These are phyloP conservation scores for Umbelopsis sp. DNA, from an alignment of 371 early-diverging fungal genomes.

Conservation along the genomic window DNA sequence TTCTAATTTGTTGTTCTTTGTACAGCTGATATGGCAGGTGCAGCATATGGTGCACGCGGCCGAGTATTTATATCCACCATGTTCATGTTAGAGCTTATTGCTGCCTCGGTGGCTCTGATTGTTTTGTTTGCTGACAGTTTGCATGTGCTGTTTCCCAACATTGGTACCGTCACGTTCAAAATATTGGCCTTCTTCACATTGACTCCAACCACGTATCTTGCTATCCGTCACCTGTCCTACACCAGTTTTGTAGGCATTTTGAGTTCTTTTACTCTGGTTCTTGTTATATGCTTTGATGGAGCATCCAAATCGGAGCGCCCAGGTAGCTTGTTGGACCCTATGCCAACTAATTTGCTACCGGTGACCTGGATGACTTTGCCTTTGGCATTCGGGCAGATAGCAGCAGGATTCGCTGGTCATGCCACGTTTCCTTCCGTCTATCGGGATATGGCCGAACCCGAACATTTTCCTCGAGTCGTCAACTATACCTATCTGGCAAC, in stretches of 20 bases:
- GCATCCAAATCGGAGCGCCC: slow-evolving; percentile 30
- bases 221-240: slow-evolving; percentile 30
- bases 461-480: slow-evolving; percentile 54
- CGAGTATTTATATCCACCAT: slow-evolving; percentile 33
- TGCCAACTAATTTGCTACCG: slow-evolving; percentile 36
- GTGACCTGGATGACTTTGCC: slow-evolving; percentile 30
- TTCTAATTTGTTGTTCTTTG: background rate
- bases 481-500: slow-evolving; percentile 58
- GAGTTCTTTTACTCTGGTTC: slow-evolving; percentile 24
- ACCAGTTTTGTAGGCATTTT: slow-evolving; percentile 32
- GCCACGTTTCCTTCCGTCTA: slow-evolving; percentile 73
- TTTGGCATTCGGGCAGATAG: slow-evolving; percentile 57
- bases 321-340: slow-evolving; percentile 47
- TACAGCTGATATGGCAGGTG: slow-evolving; percentile 50
- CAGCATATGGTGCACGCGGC: slow-evolving; percentile 53
- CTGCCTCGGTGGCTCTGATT: slow-evolving; percentile 55
- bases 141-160: slow-evolving; percentile 40
- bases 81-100: slow-evolving; percentile 56
- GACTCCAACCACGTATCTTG: slow-evolving; percentile 36
- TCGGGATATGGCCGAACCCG: slow-evolving; percentile 63
- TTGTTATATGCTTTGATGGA: slow-evolving; percentile 32
- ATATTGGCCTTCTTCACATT: slow-evolving; percentile 27
- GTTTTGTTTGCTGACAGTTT: slow-evolving; percentile 62
- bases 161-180: slow-evolving; percentile 22
- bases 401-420: slow-evolving; percentile 65